Evolutionary conservation across 495 filamentous ascomycete species (phyloP), one percentile per base, ranked within the genome.

Genomic region (Aspergillus saccharolyticus): DNA sequence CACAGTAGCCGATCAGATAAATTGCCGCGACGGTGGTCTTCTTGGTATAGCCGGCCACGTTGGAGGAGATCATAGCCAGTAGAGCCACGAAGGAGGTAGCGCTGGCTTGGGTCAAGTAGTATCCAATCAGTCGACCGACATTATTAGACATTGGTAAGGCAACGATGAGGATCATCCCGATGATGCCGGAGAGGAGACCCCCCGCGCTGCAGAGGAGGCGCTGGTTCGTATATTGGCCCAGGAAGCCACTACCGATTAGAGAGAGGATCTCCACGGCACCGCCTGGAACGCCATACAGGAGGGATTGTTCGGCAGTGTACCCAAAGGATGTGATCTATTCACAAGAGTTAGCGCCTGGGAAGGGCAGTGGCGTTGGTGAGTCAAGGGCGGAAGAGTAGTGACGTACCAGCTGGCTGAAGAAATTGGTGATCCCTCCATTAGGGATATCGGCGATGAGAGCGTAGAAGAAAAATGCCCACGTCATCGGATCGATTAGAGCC

Each of bases 11-110:
- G 44, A 88, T 84, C n/a, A 90, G 67, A 56, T 86, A 88, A 52
- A 90, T 66, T 0, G 85, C 85, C 0, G 85, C 85, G 1, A 88
- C 82, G 0, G 86, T 89, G 0, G 86, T 89, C 69, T 89, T 89
- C 73, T 89, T 89, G 10, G 87, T 89, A 66, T 87, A 89, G 17
- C 86, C 85, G 0, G 85, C 83, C 7, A 89, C 80, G 58, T 90
- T 89, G 19, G 79, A 82, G 0, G 78, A 79, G 45, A 87, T 82
- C 53, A 88, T 73, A 1, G 82, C 80, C 22, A 76, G 47, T 14
- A 78, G 58, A 1, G 74, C 72, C 0, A 76, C 70, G 25, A 76
- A 75, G 71, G 69, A 44, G 16, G 82, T 85, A 2, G 86, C 76
- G 51, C 69, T 74, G 8, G 82, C 75, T 66, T 83, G 77, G 0